Base-by-base conservation (phyloP, 164 flowering plant species). In the Vitis amurensis region DNA sequence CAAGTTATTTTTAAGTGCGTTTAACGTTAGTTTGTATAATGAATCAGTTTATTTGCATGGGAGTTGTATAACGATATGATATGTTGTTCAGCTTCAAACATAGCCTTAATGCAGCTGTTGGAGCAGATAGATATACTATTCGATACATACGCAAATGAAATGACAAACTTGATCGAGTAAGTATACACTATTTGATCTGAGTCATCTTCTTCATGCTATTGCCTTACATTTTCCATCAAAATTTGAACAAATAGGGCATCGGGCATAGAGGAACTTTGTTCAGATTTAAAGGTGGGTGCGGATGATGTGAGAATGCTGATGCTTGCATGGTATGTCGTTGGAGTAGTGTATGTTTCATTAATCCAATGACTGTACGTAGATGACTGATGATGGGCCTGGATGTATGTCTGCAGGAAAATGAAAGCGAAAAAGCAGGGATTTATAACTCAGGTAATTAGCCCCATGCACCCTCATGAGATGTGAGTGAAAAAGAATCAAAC, bases 191-290 rank as follows among this genome's bases (percentile, higher is more conserved):
- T 10, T 13, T 27, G 9, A 29, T 55, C n/a, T 3, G 2, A 15
- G 0, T 73, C 30, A 2, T 5, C 27, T n/a, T 48, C 7, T 50
- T 50, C 15, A 10, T 62, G 8, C 1, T 13, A 10, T 68, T 2
- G 3, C 31, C 13, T 66, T 58, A 11, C 69, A 9, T 48, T 16
- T 67, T 50, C 19, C 61, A 50, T 19, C 8, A 14, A 27, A 11
- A n/a, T 66, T 68, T 74, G 17, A 44, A 63, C 75, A 68, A 72
- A 65, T 91, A 93, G 98, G 69, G 94, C 98, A 15, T 93, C 91
- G 79, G 98, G 98, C 68, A 91, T 93, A 61, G 91, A 89, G 80
- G 55, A 75, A 19, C 85, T 93, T 27, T 93, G 98, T 76, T 80
- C 89, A 50, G 93, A 91, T 76, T 8, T 93, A 72, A 83, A 76